Percentiles rank a stretch among this genome's conserved stretches.
Conservation (phyloP, 192 early-diverging fungal genomes). For the Gamsiella multidivaricata region DNA sequence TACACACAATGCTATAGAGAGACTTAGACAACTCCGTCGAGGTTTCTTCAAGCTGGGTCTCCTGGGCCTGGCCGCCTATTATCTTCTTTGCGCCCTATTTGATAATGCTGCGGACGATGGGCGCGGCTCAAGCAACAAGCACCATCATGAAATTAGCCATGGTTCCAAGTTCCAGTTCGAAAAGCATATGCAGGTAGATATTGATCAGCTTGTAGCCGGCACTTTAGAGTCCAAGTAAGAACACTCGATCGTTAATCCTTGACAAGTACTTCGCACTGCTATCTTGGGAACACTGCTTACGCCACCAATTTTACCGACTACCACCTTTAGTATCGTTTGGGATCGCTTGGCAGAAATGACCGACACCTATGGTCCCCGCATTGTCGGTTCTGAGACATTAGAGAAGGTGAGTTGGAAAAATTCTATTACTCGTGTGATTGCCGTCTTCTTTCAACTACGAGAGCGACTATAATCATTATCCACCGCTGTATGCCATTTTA, state of each 20-base stretch:
- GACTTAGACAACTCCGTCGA: not conserved
- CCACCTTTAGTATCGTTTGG: slow-evolving; percentile 44
- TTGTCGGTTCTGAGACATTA: slow-evolving; percentile 59
- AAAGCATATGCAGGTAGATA: slow-evolving; percentile 23
- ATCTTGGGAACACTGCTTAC: not conserved
- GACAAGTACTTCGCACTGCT: not conserved
- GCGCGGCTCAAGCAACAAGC: not conserved
- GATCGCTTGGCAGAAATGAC: slow-evolving; percentile 72
- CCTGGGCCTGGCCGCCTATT: not conserved
- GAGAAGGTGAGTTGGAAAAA: slow-evolving; percentile 59
- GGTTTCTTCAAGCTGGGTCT: slow-evolving; percentile 14
- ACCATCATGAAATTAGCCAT: not conserved
- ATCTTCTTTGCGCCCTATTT: not conserved
- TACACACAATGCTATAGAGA: not conserved
- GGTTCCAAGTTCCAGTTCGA: slow-evolving; percentile 8
- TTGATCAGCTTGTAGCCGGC: slow-evolving; percentile 29
- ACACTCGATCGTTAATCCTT: not conserved
- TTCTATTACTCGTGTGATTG: not conserved
- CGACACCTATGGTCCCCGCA: slow-evolving; percentile 65
- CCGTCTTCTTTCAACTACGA: not conserved
- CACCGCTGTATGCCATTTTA: not conserved
- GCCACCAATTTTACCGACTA: not conserved
- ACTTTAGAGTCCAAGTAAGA: slow-evolving; percentile 30
- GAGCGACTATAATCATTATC: not conserved
- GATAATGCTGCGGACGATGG: not conserved